A percentile compares a stretch with the other conserved stretches of the same genome.
phyloP scores from a whole-genome alignment of 176 grass and related monocot genomes.

The Rhynchospora tenuis region DNA sequence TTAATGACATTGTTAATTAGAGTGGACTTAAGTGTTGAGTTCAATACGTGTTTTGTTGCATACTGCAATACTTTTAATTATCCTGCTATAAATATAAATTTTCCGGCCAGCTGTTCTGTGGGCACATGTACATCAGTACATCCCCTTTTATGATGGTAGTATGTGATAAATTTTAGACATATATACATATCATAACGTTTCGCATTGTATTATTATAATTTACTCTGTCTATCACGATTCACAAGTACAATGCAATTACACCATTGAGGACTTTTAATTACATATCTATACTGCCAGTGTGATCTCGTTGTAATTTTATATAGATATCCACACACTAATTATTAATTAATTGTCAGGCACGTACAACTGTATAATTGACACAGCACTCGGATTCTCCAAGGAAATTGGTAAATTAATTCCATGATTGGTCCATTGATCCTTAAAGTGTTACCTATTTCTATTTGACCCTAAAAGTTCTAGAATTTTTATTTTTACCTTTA shows the following conservation, averaged over 20 bases:
- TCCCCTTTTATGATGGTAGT: too few species aligned
- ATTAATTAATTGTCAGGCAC: not conserved
- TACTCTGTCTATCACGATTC: too few species aligned
- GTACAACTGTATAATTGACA: not conserved
- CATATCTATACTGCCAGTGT: not conserved
- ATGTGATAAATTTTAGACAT: too few species aligned
- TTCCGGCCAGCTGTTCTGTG: too few species aligned
- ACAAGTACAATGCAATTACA: too few species aligned
- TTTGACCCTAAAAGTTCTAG: not conserved
- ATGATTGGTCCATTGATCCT: not conserved
- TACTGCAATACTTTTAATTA: too few species aligned
- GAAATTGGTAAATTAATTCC: not conserved
- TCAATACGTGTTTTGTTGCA: not conserved
- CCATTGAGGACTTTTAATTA: too few species aligned
- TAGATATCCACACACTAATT: not conserved
- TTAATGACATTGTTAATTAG: not conserved
- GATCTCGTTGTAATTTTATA: not conserved
- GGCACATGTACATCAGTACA: too few species aligned
- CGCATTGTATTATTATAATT: too few species aligned
- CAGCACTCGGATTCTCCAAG: not conserved
- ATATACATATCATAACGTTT: too few species aligned
- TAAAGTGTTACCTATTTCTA: not conserved
- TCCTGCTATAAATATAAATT: too few species aligned
- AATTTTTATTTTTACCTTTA: not conserved
- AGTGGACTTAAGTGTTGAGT: not conserved